A percentile compares a stretch with the other conserved stretches of the same genome.
Evolutionary conservation across 1,284 basidiomycete species (phyloP).

Genomic region (Cutaneotrichosporon sp.): DNA sequence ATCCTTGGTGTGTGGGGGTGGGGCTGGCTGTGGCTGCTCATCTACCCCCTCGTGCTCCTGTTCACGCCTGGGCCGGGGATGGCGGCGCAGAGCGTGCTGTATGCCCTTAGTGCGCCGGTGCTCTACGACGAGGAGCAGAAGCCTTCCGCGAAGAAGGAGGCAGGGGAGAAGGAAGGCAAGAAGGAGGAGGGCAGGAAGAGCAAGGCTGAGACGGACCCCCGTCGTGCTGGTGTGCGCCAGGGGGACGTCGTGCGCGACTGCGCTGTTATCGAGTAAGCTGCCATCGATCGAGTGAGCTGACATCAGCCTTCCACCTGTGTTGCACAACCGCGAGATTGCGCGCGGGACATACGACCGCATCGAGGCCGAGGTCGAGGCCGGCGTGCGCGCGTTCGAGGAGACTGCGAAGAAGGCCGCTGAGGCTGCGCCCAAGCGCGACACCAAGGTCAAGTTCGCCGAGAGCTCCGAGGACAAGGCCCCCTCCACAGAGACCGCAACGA

Average conservation of each 20-base stretch:
- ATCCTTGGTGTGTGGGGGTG: conserved; percentile 24
- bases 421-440: conserved; percentile 1
- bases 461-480: too few species aligned
- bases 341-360: conserved; percentile 43
- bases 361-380: conserved; percentile 42
- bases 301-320: conserved; percentile 38
- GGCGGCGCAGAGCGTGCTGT: conserved; percentile 45
- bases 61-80: conserved; percentile 45
- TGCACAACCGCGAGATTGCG: conserved; percentile 35
- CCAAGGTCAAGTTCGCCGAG: conserved; percentile 14
- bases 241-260: conserved; percentile 51
- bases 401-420: conserved; percentile 15
- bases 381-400: conserved; percentile 31
- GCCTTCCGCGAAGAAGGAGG: not conserved
- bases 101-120: conserved; percentile 47
- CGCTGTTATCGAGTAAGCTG: conserved; percentile 47
- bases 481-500: not conserved
- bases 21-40: conserved; percentile 40
- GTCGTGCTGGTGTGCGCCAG: conserved; percentile 38
- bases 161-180: conserved; percentile 6
- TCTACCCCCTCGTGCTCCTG: conserved; percentile 44
- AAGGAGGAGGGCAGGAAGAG: conserved; percentile 18
- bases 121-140: conserved; percentile 30
- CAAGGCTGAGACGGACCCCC: conserved; percentile 25
- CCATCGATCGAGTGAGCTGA: conserved; percentile 16